Evolutionary conservation across 2,329 filamentous ascomycete genomes (phyloP).

Genomic region (Botrytis cinerea): DNA sequence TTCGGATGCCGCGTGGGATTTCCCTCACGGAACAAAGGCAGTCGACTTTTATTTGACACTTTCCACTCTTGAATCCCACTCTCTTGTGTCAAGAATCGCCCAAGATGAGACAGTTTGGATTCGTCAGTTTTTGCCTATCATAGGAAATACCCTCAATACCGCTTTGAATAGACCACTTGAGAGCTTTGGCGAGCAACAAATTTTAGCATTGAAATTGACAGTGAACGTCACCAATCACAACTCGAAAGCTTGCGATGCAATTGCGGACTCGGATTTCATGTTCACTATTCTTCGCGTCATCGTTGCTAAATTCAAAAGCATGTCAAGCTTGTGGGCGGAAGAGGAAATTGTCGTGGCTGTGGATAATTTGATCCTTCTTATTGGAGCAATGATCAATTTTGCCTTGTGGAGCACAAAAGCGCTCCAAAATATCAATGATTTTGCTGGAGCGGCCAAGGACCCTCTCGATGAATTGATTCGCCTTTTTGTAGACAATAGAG

Average conservation of each 20-base stretch:
- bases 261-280: constrained; percentile 62
- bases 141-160: constrained; percentile 51
- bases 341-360: constrained; percentile 56
- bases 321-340: constrained; percentile 51
- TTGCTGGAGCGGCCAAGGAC: constrained; percentile 43
- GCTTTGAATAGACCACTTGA: constrained; percentile 44
- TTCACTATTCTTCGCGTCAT: constrained; percentile 52
- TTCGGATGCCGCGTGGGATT: constrained; percentile 35
- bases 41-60: constrained; percentile 48
- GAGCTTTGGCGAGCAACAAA: constrained; percentile 43
- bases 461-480: constrained; percentile 61
- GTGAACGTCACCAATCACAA: constrained; percentile 88
- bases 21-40: constrained; percentile 31
- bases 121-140: constrained; percentile 51
- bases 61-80: constrained; percentile 57
- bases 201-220: constrained; percentile 62
- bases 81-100: constrained; percentile 51
- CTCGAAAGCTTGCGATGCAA: constrained; percentile 64
- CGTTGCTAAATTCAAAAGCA: constrained; percentile 52
- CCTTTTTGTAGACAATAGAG: constrained; percentile 68
- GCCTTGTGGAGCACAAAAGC: constrained; percentile 73
- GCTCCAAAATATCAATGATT: constrained; percentile 50
- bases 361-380: constrained; percentile 72
- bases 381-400: constrained; percentile 86
- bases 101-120: constrained; percentile 50